These are phyloP conservation scores for Talaromyces sp. DNA, from an alignment of 2,329 filamentous ascomycete genomes.

Conservation along the genomic window DNA sequence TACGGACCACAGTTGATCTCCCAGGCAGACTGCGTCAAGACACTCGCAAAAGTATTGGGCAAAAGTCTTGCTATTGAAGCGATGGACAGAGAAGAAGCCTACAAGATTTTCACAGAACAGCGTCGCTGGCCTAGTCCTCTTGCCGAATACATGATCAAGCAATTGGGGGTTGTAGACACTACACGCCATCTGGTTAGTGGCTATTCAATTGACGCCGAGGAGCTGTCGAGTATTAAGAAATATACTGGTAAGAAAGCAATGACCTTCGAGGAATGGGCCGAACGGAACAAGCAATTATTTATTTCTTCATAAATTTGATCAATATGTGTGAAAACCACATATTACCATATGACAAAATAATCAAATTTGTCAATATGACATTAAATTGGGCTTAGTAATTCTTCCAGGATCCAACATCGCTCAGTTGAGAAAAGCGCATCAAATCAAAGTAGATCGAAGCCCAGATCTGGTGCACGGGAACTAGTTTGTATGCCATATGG, in stretches of 20 bases:
- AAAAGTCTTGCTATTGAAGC: constrained; percentile 18
- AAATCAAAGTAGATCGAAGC: no score
- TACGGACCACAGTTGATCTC: constrained; percentile 38
- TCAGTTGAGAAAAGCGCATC: no score
- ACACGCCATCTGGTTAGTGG: not conserved
- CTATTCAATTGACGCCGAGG: not conserved
- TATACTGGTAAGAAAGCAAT: not conserved
- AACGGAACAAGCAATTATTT: not conserved
- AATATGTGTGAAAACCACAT: no score
- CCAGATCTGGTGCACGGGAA: no score
- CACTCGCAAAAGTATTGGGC: constrained; percentile 32
- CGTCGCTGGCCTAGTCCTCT: not conserved
- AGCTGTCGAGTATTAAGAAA: not conserved
- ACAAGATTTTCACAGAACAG: not conserved
- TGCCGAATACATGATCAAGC: not conserved
- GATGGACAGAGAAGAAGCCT: not conserved
- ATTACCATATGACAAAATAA: no score
- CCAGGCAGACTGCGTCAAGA: constrained; percentile 27
- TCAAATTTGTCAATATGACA: no score
- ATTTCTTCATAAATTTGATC: not conserved
- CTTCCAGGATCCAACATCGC: no score
- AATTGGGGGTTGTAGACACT: not conserved
- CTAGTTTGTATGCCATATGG: no score
- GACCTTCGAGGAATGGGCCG: not conserved
- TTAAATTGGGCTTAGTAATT: no score